Base-by-base conservation (phyloP, 768 basidiomycete species). In the Mrakia hoshinonis region DNA sequence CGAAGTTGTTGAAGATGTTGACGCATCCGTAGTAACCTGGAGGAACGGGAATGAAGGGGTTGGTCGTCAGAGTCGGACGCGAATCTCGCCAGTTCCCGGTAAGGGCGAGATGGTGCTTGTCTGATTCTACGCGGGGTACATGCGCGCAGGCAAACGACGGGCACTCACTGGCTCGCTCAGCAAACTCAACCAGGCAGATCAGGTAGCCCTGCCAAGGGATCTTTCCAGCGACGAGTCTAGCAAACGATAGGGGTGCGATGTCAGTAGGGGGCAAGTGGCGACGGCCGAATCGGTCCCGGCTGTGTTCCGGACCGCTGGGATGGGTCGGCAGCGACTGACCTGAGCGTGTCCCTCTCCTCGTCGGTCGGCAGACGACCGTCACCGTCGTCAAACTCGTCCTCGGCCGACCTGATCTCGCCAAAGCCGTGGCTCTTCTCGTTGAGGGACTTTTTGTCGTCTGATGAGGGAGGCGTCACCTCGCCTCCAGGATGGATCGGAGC, bases 151-250 rank as follows among this genome's bases (percentile, higher is more conserved):
- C 51, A n/a, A n/a, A n/a, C n/a, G n/a, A n/a, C n/a, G n/a, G n/a
- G 46, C 24, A 71, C 51, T 46, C 49, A 46, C 69, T 54, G 7
- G 69, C 75, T 38, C 79, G 73, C 73, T 80, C 79, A 12, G 78
- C 77, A 31, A 79, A 74, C 73, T 80, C 79, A 62, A 79, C 74
- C 29, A 80, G 67, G 65, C 79, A 79, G 75, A 80, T 79, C n/a
- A 77, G 75, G n/a, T 78, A 64, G 1, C 74, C 78, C 4, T 73
- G 58, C 75, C 74, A 76, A 4, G 75, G 77, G 73, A 79, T 74
- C 7, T 73, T 36, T 11, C 75, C 78, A 3, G 75, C 51, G 43
- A 78, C 69, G 11, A 69, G 68, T 43, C 68, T 69, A 54, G 18
- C 2, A 38, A 26, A 5, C n/a, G n/a, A 52, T 38, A 11, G 18